Evolutionary conservation across 2,329 filamentous ascomycete species (phyloP).

Genomic region (Phaeosphaeria sp.): DNA sequence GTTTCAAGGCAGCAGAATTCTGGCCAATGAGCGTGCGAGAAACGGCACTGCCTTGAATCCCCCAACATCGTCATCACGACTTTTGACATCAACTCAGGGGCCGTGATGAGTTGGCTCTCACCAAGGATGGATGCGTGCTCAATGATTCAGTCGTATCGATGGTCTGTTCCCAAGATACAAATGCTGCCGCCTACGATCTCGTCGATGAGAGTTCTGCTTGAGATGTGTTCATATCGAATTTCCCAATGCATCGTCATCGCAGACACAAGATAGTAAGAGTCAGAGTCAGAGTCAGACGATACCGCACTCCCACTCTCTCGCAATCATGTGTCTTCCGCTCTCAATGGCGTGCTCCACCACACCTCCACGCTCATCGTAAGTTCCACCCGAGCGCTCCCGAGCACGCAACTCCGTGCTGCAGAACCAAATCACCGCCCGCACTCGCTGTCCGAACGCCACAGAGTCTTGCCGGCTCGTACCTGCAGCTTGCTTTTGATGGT

Average conservation of each 20-base stretch:
- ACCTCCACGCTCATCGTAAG: background rate
- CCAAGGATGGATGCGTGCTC: background rate
- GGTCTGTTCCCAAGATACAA: background rate
- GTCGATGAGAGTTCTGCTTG: background rate
- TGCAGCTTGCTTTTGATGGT: background rate
- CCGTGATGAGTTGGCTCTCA: background rate
- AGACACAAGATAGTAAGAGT: background rate
- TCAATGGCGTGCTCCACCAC: background rate
- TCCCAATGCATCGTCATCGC: background rate
- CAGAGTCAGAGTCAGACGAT: background rate
- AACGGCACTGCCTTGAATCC: slow-evolving; percentile 31
- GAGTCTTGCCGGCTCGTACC: background rate
- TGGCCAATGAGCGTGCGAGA: slow-evolving; percentile 28
- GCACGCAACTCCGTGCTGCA: background rate
- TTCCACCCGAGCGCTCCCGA: background rate
- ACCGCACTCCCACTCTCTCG: background rate
- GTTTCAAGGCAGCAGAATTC: slow-evolving; percentile 40
- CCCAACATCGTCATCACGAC: background rate
- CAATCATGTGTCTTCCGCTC: background rate
- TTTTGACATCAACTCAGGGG: background rate
- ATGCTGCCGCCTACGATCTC: background rate
- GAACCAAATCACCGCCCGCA: background rate
- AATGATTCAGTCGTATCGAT: background rate
- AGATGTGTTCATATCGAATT: background rate
- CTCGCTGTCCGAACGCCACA: background rate